A percentile compares a stretch with the other conserved stretches of the same genome.
These are phyloP conservation scores for Plasmodium ovale DNA, from an alignment of 169 alveolate species.

Conservation along the genomic window DNA sequence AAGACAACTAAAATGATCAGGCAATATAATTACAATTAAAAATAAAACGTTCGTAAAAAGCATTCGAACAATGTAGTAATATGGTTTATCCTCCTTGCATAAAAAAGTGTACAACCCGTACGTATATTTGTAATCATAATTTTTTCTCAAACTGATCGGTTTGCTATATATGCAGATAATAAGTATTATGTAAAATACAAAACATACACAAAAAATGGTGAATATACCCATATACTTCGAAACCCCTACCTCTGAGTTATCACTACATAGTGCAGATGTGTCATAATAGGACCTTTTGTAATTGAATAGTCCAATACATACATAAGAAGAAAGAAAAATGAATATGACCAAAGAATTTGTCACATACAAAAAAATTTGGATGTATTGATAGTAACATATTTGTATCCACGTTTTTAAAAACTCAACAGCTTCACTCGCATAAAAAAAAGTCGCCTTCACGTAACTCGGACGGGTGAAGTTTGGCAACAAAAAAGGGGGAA, in stretches of 20 bases:
- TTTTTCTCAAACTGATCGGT: background rate
- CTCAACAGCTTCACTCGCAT: constrained; percentile 15
- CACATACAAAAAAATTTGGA: constrained; percentile 24
- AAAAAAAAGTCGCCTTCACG: constrained; percentile 33
- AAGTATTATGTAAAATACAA: constrained; percentile 23
- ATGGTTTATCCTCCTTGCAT: constrained; percentile 30
- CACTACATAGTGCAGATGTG: constrained; percentile 33
- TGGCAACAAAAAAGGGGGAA: constrained; percentile 35
- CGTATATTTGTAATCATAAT: constrained; percentile 34
- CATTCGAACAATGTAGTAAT: constrained; percentile 47
- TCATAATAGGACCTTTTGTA: constrained; percentile 60
- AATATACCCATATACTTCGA: constrained; percentile 31
- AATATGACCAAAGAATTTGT: constrained; percentile 41
- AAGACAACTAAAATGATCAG: constrained; percentile 51
- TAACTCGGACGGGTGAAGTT: constrained; percentile 31
- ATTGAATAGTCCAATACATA: constrained; percentile 65
- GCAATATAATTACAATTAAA: constrained; percentile 25
- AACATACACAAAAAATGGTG: constrained; percentile 15
- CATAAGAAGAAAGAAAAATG: constrained; percentile 63
- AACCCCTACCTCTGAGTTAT: constrained; percentile 6
- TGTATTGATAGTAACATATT: constrained; percentile 69
- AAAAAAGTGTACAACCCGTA: constrained; percentile 74
- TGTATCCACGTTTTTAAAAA: constrained; percentile 50
- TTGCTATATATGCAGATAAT: constrained; percentile 28
- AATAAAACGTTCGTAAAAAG: constrained; percentile 50